Percentiles rank a stretch among this genome's conserved stretches.
Evolutionary conservation across 345 rosid genomes (phyloP).

Genomic region (Hibiscus syriacus): DNA sequence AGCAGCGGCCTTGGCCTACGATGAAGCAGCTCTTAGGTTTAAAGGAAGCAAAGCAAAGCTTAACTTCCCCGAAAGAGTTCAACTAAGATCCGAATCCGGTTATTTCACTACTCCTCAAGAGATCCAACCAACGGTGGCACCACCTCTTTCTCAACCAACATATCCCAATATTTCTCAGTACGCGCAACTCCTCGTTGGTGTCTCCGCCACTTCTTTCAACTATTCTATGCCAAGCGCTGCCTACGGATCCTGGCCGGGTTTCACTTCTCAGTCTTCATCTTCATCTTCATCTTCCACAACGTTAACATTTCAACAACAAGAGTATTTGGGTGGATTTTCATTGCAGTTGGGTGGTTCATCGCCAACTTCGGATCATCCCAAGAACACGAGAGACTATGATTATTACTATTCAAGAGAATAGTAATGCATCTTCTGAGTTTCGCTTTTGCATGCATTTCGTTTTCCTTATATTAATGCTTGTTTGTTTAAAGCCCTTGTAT

Average conservation of each 20-base stretch:
- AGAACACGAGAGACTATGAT: background rate
- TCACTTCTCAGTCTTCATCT: conserved; percentile 15
- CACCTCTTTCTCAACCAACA: conserved; percentile 1
- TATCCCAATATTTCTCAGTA: conserved; percentile 16
- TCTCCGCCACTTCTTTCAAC: too few relatives aligned
- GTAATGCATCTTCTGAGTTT: background rate
- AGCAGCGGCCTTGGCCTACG: too few relatives aligned
- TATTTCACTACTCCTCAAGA: background rate
- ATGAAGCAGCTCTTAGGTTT: too few relatives aligned
- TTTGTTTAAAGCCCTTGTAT: too few relatives aligned
- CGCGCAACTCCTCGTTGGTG: conserved; percentile 16
- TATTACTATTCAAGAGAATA: conserved; percentile 11
- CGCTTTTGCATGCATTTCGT: background rate
- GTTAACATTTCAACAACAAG: conserved; percentile 7
- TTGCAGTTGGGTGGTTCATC: conserved; percentile 29
- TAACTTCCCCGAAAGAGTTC: too few relatives aligned
- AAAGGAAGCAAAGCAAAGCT: too few relatives aligned
- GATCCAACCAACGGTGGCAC: background rate
- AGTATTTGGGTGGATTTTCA: too few relatives aligned
- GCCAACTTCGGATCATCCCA: conserved; percentile 8
- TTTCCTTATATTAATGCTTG: background rate
- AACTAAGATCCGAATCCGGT: conserved; percentile 15
- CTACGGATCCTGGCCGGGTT: conserved; percentile 8
- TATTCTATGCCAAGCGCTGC: conserved; percentile 6
- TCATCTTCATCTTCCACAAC: conserved; percentile 24